Evolutionary conservation across 2,329 filamentous ascomycete species (phyloP).

Genomic region (Fusarium globosum): DNA sequence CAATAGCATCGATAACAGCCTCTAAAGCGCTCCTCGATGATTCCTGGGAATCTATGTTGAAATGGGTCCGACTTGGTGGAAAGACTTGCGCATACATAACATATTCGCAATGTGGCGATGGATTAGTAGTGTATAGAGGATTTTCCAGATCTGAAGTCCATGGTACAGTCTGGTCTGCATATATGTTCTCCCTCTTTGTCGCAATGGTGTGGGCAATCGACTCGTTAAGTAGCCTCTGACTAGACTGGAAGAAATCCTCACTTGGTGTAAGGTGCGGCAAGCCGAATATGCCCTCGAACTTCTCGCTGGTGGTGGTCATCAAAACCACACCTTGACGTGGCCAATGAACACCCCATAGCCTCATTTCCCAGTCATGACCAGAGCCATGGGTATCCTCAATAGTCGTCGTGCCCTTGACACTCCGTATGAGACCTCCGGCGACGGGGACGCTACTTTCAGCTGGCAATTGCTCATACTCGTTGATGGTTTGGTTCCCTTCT

Average conservation of each 20-base stretch:
- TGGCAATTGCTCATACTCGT: constrained; percentile 56
- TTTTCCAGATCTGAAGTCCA: constrained; percentile 79
- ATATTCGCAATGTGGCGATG: constrained; percentile 85
- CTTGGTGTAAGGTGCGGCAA: constrained; percentile 82
- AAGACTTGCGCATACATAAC: constrained; percentile 86
- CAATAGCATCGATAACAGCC: constrained; percentile 63
- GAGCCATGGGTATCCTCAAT: constrained; percentile 75
- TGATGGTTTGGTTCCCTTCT: constrained; percentile 66
- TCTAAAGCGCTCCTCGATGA: constrained; percentile 45
- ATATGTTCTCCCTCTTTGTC: constrained; percentile 68
- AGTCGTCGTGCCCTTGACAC: constrained; percentile 75
- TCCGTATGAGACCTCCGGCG: constrained; percentile 69
- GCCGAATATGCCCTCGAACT: constrained; percentile 91
- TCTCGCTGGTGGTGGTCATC: constrained; percentile 90
- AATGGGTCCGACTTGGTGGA: constrained; percentile 57
- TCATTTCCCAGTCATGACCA: constrained; percentile 82
- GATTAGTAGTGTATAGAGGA: constrained; percentile 66
- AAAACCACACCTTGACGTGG: constrained; percentile 81
- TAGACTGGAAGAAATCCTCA: constrained; percentile 65
- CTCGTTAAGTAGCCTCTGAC: constrained; percentile 75
- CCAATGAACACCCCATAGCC: constrained; percentile 87
- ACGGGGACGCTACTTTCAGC: constrained; percentile 49
- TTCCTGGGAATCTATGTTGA: constrained; percentile 50
- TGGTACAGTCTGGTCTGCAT: constrained; percentile 71
- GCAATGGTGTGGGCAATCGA: constrained; percentile 76